Conservation (phyloP, 306 rosid genomes). For the Prinsepia uniflora region DNA sequence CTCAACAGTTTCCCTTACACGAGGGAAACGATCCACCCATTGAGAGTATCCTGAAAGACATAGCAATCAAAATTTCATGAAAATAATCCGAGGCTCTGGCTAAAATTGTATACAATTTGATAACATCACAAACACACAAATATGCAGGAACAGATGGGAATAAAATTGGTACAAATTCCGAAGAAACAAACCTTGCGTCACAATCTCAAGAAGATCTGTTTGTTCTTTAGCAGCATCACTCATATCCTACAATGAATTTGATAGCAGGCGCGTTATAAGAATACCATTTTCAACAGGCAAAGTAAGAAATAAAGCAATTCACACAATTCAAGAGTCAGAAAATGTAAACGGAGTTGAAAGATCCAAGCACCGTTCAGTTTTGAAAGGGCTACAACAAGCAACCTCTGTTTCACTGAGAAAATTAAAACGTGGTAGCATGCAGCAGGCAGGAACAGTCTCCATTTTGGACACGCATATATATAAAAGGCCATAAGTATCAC, state of each 20-base stretch:
- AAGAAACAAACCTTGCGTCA: slow-evolving; percentile 46
- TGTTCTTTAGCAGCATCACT: slow-evolving; percentile 36
- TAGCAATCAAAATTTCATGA: slow-evolving; percentile 2
- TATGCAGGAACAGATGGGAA: neutral
- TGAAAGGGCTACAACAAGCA: neutral
- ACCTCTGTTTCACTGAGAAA: neutral
- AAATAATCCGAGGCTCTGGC: neutral
- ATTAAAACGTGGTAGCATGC: neutral
- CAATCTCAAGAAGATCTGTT: slow-evolving; percentile 70
- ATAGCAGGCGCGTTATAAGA: neutral
- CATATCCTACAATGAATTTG: slow-evolving; percentile 47
- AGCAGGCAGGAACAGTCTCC: neutral
- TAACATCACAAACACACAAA: too few relatives aligned
- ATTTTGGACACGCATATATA: neutral
- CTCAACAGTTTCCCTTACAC: slow-evolving; percentile 46
- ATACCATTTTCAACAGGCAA: neutral
- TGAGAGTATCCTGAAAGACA: slow-evolving; percentile 57
- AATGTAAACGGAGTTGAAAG: neutral
- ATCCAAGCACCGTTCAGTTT: neutral
- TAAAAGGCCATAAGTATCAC: neutral
- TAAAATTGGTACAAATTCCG: neutral
- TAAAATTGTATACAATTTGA: neutral
- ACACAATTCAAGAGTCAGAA: too few relatives aligned
- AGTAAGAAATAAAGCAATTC: too few relatives aligned
- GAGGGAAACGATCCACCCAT: slow-evolving; percentile 68